Evolutionary conservation across 768 basidiomycete species (phyloP).

Genomic region (Favolaschia claudopus): DNA sequence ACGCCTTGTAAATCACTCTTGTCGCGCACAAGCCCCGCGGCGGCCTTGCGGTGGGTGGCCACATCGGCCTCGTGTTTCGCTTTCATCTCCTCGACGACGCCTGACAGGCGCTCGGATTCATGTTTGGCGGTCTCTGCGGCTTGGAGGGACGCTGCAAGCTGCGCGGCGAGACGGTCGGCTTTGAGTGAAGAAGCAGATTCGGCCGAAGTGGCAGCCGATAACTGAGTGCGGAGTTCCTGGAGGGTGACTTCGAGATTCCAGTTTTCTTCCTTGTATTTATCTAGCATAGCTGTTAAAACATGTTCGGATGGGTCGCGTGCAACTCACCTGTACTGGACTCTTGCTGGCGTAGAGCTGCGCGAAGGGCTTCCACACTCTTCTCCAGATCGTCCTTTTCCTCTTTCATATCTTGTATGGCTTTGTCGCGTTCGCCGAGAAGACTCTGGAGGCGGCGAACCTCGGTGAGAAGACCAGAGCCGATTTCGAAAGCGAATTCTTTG

Average conservation of each 20-base stretch:
- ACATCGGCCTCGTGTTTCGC: slow-evolving; percentile 95
- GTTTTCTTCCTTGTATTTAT: slow-evolving; percentile 97
- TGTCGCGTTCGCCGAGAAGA: slow-evolving; percentile 90
- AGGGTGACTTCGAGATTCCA: slow-evolving; percentile 97
- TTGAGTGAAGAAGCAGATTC: slow-evolving; percentile 78
- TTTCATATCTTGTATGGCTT: slow-evolving; percentile 88
- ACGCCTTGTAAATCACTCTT: slow-evolving; percentile 89
- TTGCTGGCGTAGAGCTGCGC: slow-evolving; percentile 77
- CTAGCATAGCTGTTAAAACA: slow-evolving; percentile 45
- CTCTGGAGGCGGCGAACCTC: slow-evolving; percentile 93
- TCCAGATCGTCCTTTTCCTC: slow-evolving; percentile 93
- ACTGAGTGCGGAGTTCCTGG: slow-evolving; percentile 83
- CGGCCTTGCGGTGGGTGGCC: slow-evolving; percentile 87
- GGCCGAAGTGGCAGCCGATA: slow-evolving; percentile 65
- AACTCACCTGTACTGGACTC: slow-evolving; percentile 80
- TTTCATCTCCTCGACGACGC: slow-evolving; percentile 74
- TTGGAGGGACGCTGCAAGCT: slow-evolving; percentile 77
- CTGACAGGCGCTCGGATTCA: slow-evolving; percentile 77
- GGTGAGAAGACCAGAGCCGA: slow-evolving; percentile 89
- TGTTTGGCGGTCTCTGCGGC: slow-evolving; percentile 85
- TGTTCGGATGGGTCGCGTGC: background rate
- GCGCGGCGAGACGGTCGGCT: slow-evolving; percentile 79
- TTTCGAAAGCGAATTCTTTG: slow-evolving; percentile 97
- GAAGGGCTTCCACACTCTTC: slow-evolving; percentile 75
- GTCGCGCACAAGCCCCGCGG: slow-evolving; percentile 88